Evolutionary conservation across 306 rosid species (phyloP).

Genomic region (Vigna unguiculata): DNA sequence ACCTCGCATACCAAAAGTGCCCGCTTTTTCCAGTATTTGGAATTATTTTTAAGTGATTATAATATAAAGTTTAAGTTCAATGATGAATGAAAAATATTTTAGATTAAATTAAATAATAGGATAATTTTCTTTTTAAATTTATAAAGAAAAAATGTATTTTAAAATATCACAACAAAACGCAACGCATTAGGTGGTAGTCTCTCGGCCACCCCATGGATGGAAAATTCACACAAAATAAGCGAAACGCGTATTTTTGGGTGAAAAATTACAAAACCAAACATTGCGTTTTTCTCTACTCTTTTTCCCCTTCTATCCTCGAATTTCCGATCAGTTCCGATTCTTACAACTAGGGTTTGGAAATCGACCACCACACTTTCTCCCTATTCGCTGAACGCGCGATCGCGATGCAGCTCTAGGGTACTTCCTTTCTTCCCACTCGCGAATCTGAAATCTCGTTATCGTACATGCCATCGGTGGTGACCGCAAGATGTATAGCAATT

Average conservation of each 20-base stretch:
- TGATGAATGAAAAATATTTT: background rate
- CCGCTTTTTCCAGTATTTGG: too few relatives aligned
- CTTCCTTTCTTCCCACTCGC: background rate
- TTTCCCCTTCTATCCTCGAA: background rate
- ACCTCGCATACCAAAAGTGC: too few relatives aligned
- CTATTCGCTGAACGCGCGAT: background rate
- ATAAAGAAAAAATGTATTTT: background rate
- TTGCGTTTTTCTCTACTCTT: background rate
- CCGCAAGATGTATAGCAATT: slow-evolving; percentile 89
- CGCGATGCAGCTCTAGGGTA: slow-evolving; percentile 51
- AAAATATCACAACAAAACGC: background rate
- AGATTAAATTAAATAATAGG: background rate
- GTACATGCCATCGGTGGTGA: slow-evolving; percentile 42
- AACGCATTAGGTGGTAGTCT: background rate
- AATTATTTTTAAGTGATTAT: too few relatives aligned
- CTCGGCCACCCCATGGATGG: background rate
- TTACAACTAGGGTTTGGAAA: slow-evolving; percentile 19
- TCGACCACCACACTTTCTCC: background rate
- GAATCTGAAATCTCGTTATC: background rate
- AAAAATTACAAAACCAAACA: background rate
- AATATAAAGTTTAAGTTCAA: too few relatives aligned
- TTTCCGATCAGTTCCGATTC: slow-evolving; percentile 28
- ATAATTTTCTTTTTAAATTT: background rate
- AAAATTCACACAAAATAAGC: background rate
- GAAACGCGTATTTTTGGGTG: background rate